Conservation (phyloP, 176 grass and related monocot genomes). For the Eragrostis nindensis region DNA sequence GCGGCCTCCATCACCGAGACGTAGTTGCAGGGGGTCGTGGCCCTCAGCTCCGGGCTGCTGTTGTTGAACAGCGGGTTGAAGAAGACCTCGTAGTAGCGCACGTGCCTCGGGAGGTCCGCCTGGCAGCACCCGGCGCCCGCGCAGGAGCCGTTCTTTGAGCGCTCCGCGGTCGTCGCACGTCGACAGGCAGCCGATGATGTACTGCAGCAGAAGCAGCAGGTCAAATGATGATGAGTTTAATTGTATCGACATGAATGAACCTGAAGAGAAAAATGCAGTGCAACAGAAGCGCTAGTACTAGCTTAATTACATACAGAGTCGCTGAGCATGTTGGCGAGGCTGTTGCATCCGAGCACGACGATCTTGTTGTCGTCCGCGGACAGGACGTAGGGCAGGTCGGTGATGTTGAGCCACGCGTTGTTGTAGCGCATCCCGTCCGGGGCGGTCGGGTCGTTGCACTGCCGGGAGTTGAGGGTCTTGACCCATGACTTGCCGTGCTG, state of each 20-base stretch:
- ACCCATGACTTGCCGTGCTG: too few species aligned
- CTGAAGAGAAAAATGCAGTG: too few species aligned
- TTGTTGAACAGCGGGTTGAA: not conserved
- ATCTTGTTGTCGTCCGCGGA: not conserved
- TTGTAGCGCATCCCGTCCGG: too few species aligned
- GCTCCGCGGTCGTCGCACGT: not conserved
- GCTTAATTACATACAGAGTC: constrained; percentile 3
- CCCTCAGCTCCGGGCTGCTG: too few species aligned
- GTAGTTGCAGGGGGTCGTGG: not conserved
- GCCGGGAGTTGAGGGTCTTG: too few species aligned
- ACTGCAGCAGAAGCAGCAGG: not conserved
- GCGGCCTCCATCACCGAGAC: not conserved
- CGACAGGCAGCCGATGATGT: not conserved
- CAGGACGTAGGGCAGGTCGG: not conserved
- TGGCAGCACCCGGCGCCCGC: not conserved
- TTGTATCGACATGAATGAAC: too few species aligned
- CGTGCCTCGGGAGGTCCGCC: not conserved
- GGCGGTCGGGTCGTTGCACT: too few species aligned
- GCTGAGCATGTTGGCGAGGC: not conserved
- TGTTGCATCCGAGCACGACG: constrained; percentile 5
- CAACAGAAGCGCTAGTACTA: too few species aligned
- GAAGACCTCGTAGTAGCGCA: not conserved
- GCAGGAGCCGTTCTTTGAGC: not conserved
- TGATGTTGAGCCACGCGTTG: too few species aligned
- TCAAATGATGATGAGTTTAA: too few species aligned